phyloP scores from a whole-genome alignment of 2,329 filamentous ascomycete species.

The Colletotrichum sp. region DNA sequence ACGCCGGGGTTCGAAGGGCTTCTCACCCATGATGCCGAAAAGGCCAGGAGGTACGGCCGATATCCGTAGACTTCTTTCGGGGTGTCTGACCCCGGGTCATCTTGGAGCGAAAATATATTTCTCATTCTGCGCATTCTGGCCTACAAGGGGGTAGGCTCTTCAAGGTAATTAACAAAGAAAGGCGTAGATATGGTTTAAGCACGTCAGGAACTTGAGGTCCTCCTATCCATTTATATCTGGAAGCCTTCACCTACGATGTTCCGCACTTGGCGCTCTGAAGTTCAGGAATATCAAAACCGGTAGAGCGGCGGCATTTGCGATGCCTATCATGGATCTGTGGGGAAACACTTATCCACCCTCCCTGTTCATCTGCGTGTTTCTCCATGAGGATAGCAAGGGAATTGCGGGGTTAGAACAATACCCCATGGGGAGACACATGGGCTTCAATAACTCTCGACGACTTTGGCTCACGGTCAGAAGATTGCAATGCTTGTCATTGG shows the following conservation, averaged over 20 bases:
- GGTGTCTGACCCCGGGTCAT: neutral
- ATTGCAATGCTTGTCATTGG: neutral
- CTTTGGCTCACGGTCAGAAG: neutral
- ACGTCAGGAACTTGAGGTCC: neutral
- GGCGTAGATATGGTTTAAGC: rapidly evolving
- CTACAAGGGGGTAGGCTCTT: neutral
- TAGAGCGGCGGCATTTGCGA: neutral
- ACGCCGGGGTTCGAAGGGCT: neutral
- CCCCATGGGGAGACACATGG: neutral
- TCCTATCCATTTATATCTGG: neutral
- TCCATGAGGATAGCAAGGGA: neutral
- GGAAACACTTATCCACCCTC: neutral
- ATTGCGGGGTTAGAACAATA: neutral
- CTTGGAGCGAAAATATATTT: neutral
- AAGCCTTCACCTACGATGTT: neutral
- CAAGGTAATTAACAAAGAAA: neutral
- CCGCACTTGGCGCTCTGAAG: neutral
- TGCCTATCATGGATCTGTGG: neutral
- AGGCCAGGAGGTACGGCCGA: neutral
- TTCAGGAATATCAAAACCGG: neutral
- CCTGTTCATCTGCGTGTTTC: neutral
- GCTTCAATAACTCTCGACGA: neutral
- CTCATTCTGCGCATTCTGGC: neutral
- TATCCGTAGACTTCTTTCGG: neutral
- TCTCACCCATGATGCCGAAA: neutral